A percentile compares a stretch with the other conserved stretches of the same genome.
phyloP scores from a whole-genome alignment of 306 rosid species.

The Fragaria ananassa region DNA sequence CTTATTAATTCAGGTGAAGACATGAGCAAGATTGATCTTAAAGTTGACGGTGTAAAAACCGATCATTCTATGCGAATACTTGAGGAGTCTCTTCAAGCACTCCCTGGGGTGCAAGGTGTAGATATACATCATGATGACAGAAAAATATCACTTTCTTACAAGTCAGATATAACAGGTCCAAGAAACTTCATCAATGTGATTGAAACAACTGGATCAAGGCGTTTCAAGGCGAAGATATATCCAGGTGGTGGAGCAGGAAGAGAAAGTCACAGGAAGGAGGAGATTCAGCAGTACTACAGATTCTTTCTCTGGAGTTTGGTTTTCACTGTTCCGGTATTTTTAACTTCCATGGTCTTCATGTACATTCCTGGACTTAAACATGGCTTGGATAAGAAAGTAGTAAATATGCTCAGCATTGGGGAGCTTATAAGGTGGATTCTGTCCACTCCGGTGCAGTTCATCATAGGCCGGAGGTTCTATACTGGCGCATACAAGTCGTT shows the following conservation, averaged over 20 bases:
- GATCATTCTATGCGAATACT: conserved; percentile 31
- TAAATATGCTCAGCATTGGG: conserved; percentile 51
- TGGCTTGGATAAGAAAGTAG: conserved; percentile 43
- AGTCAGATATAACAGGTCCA: conserved; percentile 56
- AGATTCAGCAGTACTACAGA: conserved; percentile 44
- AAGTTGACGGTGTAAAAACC: conserved; percentile 37
- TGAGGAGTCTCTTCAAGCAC: conserved; percentile 49
- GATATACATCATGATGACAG: conserved; percentile 15
- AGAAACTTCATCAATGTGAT: conserved; percentile 59
- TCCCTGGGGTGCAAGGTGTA: conserved; percentile 52
- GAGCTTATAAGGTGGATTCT: conserved; percentile 49
- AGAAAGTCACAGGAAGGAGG: conserved; percentile 38
- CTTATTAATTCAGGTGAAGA: conserved; percentile 52
- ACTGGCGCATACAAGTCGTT: conserved; percentile 54
- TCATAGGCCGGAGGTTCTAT: conserved; percentile 64
- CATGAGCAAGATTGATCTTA: conserved; percentile 53
- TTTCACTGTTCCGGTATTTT: conserved; percentile 59
- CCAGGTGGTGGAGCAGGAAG: conserved; percentile 45
- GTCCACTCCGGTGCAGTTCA: conserved; percentile 59
- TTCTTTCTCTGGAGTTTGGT: conserved; percentile 52
- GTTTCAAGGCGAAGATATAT: conserved; percentile 48
- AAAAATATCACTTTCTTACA: conserved; percentile 48
- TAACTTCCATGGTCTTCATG: conserved; percentile 67
- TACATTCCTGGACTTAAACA: conserved; percentile 52
- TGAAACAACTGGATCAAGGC: conserved; percentile 48